These are phyloP conservation scores for Arachis hypogaea DNA, from an alignment of 306 rosid genomes.

Conservation along the genomic window DNA sequence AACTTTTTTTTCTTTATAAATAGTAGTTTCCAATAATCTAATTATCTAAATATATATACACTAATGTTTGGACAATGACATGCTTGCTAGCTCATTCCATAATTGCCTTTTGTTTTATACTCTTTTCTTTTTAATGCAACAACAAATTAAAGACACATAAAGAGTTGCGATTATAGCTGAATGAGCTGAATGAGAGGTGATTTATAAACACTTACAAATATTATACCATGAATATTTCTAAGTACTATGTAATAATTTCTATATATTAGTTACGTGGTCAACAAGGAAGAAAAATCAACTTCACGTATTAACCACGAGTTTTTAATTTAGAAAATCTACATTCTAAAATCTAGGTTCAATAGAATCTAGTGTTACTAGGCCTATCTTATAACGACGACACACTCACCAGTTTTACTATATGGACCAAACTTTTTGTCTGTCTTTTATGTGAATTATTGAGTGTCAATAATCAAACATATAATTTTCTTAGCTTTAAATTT, in stretches of 20 bases:
- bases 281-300: background rate
- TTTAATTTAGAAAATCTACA: background rate
- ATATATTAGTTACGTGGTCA: background rate
- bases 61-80: background rate
- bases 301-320: background rate
- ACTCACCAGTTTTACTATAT: no score
- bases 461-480: background rate
- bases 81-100: background rate
- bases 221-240: no score
- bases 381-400: background rate
- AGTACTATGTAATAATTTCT: no score
- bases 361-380: background rate
- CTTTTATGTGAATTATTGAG: background rate
- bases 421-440: background rate
- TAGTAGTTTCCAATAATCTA: background rate
- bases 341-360: background rate
- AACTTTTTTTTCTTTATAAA: conserved; percentile 16
- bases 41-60: background rate
- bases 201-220: no score
- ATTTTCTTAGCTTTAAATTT: conserved; percentile 22
- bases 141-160: no score
- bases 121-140: no score
- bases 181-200: no score
- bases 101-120: background rate
- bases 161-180: no score